These are phyloP conservation scores for Schwanniomyces etchellsii DNA, from an alignment of 1,139 yeast genomes.

Conservation along the genomic window DNA sequence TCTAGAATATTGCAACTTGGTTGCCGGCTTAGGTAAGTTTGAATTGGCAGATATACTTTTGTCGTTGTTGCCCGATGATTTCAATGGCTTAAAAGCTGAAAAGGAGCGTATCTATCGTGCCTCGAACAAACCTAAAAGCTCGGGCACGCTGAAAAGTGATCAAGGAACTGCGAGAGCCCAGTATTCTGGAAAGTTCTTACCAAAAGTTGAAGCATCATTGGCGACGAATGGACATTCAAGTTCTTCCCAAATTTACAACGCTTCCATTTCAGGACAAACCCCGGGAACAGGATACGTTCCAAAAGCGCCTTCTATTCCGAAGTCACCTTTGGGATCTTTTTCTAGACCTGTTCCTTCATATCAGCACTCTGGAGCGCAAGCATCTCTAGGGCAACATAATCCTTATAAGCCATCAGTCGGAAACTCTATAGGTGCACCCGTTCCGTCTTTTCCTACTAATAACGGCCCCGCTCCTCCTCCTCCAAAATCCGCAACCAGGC, in stretches of 20 bases:
- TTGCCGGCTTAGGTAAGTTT: conserved; percentile 79
- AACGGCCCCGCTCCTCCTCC: conserved; percentile 15
- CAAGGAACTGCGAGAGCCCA: conserved; percentile 1
- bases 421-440: conserved; percentile 10
- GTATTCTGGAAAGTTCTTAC: neutral
- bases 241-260: conserved; percentile 5
- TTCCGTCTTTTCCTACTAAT: conserved; percentile 23
- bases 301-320: neutral
- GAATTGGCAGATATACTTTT: conserved; percentile 74
- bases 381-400: conserved; percentile 15
- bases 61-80: conserved; percentile 59
- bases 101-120: conserved; percentile 78
- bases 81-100: conserved; percentile 43
- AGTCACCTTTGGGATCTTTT: conserved; percentile 5
- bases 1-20: conserved; percentile 73
- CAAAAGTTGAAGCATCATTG: conserved; percentile 2
- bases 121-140: conserved; percentile 12
- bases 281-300: neutral
- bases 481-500: conserved; percentile 30
- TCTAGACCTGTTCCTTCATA: conserved; percentile 8
- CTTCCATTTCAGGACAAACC: conserved; percentile 1
- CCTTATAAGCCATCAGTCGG: conserved; percentile 17
- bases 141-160: too few relatives aligned
- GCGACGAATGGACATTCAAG: conserved; percentile 6
- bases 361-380: conserved; percentile 3